Base-by-base conservation (phyloP, 2,329 filamentous ascomycete species). In the Aaosphaeria arxii region DNA sequence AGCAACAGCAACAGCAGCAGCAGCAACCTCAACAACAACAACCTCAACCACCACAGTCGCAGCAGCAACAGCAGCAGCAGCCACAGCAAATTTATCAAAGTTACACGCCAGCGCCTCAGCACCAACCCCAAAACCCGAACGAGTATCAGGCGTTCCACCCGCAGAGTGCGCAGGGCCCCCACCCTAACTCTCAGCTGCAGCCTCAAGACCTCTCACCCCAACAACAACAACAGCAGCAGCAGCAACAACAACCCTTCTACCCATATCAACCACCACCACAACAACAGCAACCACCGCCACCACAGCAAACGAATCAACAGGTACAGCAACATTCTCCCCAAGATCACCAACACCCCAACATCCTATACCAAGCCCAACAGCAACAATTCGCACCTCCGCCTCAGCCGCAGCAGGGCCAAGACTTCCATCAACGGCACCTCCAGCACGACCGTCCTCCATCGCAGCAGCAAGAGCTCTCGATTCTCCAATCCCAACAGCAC, bases 131-230 rank as follows among this genome's bases (percentile, higher is more conserved):
- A 40, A 54, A 48, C 35, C 43, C 59, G 11, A 51, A 53, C 57
- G 59, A 64, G 39, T 69, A 67, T 46, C 63, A 69, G 52, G 56
- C 63, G 5, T 70, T 67, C 46, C 53, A 62, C 42, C 64, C 66
- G 7, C 64, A 62, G 40, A 57, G 51, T 46, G 59, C 55, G 48
- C 61, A 61, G 48, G 69, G 60, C 54, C 57, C 65, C 33, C 58
- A 61, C 24, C 47, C 57, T n/a, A 36, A 56, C 60, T 52, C 57
- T 48, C 65, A 64, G 56, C 54, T 59, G 53, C 66, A 66, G 33
- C 47, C 41, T 17, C 58, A 66, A 45, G 59, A 63, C 42, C 49
- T 55, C 29, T 42, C 59, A 45, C 56, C 59, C 40, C 60, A 63
- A 45, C 61, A 61, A 45, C 57, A 62, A 45, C 56, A 24, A 24